phyloP scores from a whole-genome alignment of 768 basidiomycete species.

The Pleurotus tuber-regium region DNA sequence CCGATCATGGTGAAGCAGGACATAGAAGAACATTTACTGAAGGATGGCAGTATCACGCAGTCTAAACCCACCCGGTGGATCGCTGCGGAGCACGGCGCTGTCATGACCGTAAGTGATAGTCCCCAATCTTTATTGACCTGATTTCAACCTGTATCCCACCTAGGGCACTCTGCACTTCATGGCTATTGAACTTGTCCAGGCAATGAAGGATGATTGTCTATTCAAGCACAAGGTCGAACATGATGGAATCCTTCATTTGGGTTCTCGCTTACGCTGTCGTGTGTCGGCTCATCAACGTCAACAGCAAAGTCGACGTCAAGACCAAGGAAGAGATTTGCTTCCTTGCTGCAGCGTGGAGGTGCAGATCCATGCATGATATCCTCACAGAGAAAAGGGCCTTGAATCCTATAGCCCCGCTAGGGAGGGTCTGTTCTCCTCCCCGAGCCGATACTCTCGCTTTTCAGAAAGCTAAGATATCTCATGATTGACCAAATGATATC shows the following conservation, averaged over 20 bases:
- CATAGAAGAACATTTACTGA: neutral
- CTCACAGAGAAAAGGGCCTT: neutral
- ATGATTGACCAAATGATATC: neutral
- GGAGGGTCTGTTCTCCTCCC: neutral
- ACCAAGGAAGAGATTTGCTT: neutral
- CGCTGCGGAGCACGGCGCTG: neutral
- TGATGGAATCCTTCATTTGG: slow-evolving; percentile 11
- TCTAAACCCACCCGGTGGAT: too few species aligned
- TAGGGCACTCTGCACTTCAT: slow-evolving; percentile 11
- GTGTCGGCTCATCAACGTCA: neutral
- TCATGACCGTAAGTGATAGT: neutral
- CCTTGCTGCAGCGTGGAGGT: neutral
- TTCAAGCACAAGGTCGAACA: neutral
- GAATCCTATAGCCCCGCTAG: neutral
- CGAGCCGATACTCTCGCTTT: neutral
- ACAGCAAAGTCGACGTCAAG: neutral
- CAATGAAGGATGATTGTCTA: too few species aligned
- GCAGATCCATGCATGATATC: neutral
- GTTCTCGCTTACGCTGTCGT: slow-evolving; percentile 4
- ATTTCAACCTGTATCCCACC: neutral
- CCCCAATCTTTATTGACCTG: neutral
- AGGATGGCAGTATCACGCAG: neutral
- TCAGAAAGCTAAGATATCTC: neutral
- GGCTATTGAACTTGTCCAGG: slow-evolving; percentile 1
- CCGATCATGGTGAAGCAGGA: neutral